Base-by-base conservation (phyloP, 805 yeast genomes). In the Wickerhamomyces silvicola region DNA sequence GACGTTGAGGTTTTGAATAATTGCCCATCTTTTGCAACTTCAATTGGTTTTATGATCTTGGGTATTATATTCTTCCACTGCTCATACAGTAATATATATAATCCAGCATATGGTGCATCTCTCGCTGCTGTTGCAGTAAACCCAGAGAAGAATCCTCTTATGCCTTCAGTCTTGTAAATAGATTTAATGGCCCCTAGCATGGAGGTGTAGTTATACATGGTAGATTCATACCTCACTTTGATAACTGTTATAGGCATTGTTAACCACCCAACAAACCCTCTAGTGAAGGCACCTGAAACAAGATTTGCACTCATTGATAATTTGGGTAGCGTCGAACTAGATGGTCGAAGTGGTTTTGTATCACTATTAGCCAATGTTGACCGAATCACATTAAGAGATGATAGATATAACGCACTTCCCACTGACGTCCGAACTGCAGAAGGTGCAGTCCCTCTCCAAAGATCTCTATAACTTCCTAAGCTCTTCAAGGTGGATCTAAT, bases 61-160 rank as follows among this genome's bases (percentile, higher is more conserved):
- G 90, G 86, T 7, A 79, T 36, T 5, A 66, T 25, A 8, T 64
- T 66, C 50, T 87, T 87, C 33, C 78, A 66, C 36, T 78, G 68
- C 51, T 90, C 97, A 56, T 90, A 90, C 41, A 87, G 72, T 22
- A 87, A 59, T 18, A 92, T 86, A 49, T 92, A 90, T 4, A 92
- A 52, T 0, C 98, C 98, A 6, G 98, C 97, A 55, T 92, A 84
- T 0, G 98, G 98, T 16, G 95, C 94, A 59, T 92, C 98, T 41
- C 98, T 62, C 10, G 84, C 70, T 39, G 81, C 70, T 0, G 98
- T 92, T 3, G 94, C 95, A 1, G 82, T 76, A 46, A 81, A 82
- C 0, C 98, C 98, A 38, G 75, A 70, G 55, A 87, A 87, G 52
- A 90, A 87, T 11, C 95, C 94, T 14, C 56, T 50, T 0, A 77